phyloP scores from a whole-genome alignment of 2,329 filamentous ascomycete genomes.

The Ophiostoma ulmi region DNA sequence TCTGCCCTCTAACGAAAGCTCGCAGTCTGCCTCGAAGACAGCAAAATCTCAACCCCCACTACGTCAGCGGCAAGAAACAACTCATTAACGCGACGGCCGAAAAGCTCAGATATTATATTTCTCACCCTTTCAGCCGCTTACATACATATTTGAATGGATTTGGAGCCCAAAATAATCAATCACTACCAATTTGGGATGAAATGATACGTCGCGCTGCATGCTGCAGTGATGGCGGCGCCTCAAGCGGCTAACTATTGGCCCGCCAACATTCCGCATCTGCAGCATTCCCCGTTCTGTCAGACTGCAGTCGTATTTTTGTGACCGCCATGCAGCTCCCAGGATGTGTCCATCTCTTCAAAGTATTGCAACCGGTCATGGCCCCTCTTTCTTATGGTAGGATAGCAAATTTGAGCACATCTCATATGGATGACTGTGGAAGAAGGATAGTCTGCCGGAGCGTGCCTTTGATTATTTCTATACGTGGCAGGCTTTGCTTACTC shows the following conservation, averaged over 20 bases:
- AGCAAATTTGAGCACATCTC: not conserved
- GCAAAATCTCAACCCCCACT: not conserved
- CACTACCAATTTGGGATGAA: not conserved
- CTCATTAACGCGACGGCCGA: not conserved
- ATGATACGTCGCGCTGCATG: not conserved
- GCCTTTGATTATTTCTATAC: not conserved
- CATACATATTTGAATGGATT: not conserved
- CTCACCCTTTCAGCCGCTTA: not conserved
- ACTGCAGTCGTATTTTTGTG: not conserved
- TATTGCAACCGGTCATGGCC: not conserved
- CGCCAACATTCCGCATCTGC: not conserved
- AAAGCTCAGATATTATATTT: not conserved
- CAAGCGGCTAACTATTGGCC: conserved; percentile 2
- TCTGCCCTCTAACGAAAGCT: not conserved
- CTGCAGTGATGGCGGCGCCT: not conserved
- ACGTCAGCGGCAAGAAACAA: not conserved
- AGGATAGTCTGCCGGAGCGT: not conserved
- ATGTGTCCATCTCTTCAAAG: not conserved
- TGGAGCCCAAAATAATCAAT: not conserved
- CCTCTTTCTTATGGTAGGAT: not conserved
- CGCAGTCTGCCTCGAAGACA: not conserved
- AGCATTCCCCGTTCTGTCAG: not conserved
- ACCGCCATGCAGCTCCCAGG: not conserved
- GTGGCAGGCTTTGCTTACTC: not conserved
- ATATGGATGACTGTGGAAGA: not conserved